Conservation (phyloP, 1,284 basidiomycete genomes). For the Tetrapyrgos nigripes region DNA sequence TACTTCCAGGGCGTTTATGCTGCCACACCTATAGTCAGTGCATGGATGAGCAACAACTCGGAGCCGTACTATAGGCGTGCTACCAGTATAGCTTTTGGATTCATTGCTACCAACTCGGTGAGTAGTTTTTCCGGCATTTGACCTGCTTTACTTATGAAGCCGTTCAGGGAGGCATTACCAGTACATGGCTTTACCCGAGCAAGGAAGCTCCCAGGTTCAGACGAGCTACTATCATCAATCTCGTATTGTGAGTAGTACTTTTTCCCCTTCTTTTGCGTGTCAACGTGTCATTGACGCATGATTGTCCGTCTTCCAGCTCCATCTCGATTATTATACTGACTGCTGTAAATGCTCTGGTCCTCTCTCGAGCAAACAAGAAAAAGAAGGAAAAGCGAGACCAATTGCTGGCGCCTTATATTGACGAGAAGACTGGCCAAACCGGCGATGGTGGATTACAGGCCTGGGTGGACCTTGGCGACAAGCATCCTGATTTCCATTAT, state of each 20-base stretch:
- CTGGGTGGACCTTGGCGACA: conserved; percentile 44
- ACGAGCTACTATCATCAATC: conserved; percentile 42
- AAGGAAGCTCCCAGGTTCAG: conserved; percentile 42
- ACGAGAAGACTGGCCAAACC: conserved; percentile 26
- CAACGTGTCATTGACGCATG: background rate
- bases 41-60: conserved; percentile 53
- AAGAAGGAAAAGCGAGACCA: conserved; percentile 29
- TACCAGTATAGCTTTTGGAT: conserved; percentile 48
- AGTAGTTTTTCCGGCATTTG: background rate
- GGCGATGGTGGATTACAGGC: conserved; percentile 32
- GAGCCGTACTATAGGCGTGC: conserved; percentile 48
- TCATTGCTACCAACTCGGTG: conserved; percentile 32
- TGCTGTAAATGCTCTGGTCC: conserved; percentile 32
- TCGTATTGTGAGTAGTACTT: conserved; percentile 36
- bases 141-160: too few species aligned
- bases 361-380: conserved; percentile 35
- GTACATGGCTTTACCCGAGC: conserved; percentile 45
- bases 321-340: conserved; percentile 32
- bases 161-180: conserved; percentile 45
- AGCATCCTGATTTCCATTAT: conserved; percentile 41
- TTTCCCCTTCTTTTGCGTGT: background rate
- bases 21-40: conserved; percentile 34
- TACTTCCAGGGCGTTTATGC: conserved; percentile 40
- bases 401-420: conserved; percentile 37
- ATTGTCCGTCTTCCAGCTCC: conserved; percentile 21